Percentiles rank a stretch among this genome's conserved stretches.
Conservation (phyloP, 108 stramenopile genomes). For the Hondaea fermentalgiana region DNA sequence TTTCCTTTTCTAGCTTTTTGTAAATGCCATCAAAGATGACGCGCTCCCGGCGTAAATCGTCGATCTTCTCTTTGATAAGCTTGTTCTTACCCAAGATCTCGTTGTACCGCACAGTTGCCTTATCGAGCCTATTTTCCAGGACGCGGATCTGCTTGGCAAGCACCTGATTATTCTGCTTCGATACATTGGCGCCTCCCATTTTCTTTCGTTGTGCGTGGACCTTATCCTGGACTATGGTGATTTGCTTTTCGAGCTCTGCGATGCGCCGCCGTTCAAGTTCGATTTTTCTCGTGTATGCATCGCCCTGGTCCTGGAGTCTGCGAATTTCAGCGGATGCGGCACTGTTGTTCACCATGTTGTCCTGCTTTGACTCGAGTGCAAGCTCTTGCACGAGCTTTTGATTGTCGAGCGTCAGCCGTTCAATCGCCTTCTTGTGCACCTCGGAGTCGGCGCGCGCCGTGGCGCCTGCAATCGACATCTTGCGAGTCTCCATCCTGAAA, state of each 20-base stretch:
- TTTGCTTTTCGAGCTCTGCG: conserved; percentile 38
- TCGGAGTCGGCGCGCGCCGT: background rate
- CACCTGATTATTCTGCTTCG: conserved; percentile 50
- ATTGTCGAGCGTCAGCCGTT: conserved; percentile 24
- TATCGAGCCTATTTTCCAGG: conserved; percentile 51
- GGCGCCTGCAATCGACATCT: background rate
- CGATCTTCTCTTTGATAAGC: conserved; percentile 39
- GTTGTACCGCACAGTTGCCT: conserved; percentile 49
- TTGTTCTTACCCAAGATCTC: conserved; percentile 51
- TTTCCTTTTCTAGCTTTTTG: conserved; percentile 51
- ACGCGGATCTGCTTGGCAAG: conserved; percentile 49
- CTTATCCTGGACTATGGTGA: conserved; percentile 27
- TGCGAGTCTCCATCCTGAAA: background rate
- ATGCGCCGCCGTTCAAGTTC: conserved; percentile 45
- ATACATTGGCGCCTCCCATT: conserved; percentile 52
- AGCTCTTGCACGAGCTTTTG: conserved; percentile 32
- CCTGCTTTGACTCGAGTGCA: conserved; percentile 38
- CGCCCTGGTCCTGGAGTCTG: conserved; percentile 47
- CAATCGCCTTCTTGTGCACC: conserved; percentile 21
- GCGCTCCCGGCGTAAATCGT: conserved; percentile 46
- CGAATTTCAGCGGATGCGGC: conserved; percentile 24
- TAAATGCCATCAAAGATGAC: conserved; percentile 55
- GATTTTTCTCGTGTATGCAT: conserved; percentile 45
- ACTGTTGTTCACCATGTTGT: conserved; percentile 25
- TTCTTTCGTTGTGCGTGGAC: conserved; percentile 45